A percentile compares a stretch with the other conserved stretches of the same genome.
Evolutionary conservation across 495 filamentous ascomycete genomes (phyloP).

Genomic region (Cercophora samala): DNA sequence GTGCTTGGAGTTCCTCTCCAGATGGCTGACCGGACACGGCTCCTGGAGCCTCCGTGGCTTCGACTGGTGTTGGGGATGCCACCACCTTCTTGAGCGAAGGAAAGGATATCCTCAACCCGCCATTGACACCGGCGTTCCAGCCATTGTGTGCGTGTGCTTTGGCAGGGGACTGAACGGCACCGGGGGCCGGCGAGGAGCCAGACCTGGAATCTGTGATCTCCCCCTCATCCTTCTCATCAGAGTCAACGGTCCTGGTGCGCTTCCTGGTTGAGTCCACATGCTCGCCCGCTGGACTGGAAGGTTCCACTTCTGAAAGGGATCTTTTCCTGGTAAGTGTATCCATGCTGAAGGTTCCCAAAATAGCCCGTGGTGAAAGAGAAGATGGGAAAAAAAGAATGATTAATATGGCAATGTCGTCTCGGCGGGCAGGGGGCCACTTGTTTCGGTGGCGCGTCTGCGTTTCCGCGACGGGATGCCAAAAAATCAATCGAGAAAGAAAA

Average conservation of each 20-base stretch:
- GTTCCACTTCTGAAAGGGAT: background rate
- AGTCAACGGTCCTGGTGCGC: background rate
- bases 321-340: background rate
- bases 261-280: background rate
- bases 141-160: constrained; percentile 23
- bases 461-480: constrained; percentile 1
- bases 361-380: background rate
- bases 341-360: background rate
- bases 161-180: background rate
- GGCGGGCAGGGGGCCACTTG: background rate
- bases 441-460: background rate
- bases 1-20: background rate
- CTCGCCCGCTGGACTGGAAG: background rate
- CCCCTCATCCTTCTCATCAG: constrained; percentile 3
- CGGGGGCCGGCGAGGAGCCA: constrained; percentile 8
- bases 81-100: constrained; percentile 15
- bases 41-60: background rate
- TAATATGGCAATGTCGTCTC: background rate
- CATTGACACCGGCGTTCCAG: constrained; percentile 41
- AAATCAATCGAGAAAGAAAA: background rate
- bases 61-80: background rate
- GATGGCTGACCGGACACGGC: background rate
- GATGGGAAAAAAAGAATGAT: background rate
- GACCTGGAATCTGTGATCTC: constrained; percentile 32
- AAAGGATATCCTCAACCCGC: constrained; percentile 33